A percentile compares a stretch with the other conserved stretches of the same genome.
Conservation (phyloP, 2,329 filamentous ascomycete species). For the Tolypocladium sp. region DNA sequence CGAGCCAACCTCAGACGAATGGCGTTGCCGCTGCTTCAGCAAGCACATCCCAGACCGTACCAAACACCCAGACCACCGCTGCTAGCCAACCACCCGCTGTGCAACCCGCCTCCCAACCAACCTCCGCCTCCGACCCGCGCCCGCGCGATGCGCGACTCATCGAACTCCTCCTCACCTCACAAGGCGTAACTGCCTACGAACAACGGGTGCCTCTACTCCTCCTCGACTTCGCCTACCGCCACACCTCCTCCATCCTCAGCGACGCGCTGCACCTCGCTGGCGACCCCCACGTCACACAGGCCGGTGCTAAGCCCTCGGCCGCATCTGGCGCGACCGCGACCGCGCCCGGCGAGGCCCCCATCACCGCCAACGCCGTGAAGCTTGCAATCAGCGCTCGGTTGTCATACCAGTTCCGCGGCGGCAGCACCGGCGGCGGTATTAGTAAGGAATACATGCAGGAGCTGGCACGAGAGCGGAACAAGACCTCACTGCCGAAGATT, state of each 20-base stretch:
- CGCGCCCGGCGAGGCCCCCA: constrained; percentile 41
- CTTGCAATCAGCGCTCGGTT: constrained; percentile 64
- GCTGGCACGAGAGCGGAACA: constrained; percentile 63
- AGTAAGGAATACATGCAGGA: constrained; percentile 71
- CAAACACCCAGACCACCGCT: constrained; percentile 24
- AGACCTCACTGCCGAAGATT: constrained; percentile 53
- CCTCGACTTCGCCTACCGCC: constrained; percentile 79
- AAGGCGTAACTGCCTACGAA: constrained; percentile 73
- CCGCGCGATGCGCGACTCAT: constrained; percentile 73
- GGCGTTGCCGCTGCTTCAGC: constrained; percentile 35
- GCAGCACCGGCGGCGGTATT: constrained; percentile 41
- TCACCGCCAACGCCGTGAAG: constrained; percentile 58
- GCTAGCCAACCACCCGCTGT: constrained; percentile 15
- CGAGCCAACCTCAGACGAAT: constrained; percentile 42
- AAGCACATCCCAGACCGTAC: constrained; percentile 24
- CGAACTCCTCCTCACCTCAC: constrained; percentile 69
- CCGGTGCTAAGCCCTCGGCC: constrained; percentile 41
- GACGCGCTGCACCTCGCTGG: constrained; percentile 61
- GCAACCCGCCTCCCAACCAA: constrained; percentile 14
- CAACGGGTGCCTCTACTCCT: constrained; percentile 74
- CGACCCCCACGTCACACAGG: constrained; percentile 57
- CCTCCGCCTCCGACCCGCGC: constrained; percentile 38
- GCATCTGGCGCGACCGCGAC: constrained; percentile 38
- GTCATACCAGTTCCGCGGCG: constrained; percentile 58
- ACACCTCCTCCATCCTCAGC: constrained; percentile 61